Percentiles rank a stretch among this genome's conserved stretches.
Conservation (phyloP, 805 yeast genomes). For the Cyberlindnera mycetangii region DNA sequence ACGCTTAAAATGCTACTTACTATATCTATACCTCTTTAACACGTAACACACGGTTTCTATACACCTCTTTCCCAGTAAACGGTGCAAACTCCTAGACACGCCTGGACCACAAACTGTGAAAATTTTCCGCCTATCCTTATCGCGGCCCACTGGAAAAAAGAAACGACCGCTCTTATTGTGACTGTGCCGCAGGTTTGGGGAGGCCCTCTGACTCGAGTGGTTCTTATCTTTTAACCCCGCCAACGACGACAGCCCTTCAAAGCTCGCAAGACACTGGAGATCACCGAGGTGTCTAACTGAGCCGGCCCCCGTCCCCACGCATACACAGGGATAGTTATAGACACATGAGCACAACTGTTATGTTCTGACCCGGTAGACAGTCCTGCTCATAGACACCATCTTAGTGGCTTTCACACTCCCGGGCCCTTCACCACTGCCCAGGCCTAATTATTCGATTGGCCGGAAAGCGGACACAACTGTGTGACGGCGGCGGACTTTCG, state of each 20-base stretch:
- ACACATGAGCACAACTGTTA: no score
- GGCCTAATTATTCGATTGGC: no score
- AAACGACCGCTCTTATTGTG: neutral
- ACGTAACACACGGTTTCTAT: neutral
- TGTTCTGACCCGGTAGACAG: no score
- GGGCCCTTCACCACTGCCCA: no score
- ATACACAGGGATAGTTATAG: no score
- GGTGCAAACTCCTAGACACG: neutral
- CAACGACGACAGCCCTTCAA: neutral
- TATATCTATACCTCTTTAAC: neutral
- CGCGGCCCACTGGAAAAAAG: constrained; percentile 2
- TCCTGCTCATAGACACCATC: no score
- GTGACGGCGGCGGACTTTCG: neutral
- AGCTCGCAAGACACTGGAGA: neutral
- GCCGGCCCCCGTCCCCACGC: no score
- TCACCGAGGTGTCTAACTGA: no score
- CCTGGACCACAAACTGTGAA: neutral
- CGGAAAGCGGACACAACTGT: no score
- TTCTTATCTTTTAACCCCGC: neutral
- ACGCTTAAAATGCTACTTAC: neutral
- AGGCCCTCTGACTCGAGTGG: no score
- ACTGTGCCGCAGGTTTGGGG: neutral
- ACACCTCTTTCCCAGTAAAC: neutral
- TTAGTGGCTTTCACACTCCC: no score
- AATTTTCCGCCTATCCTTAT: constrained; percentile 2